Evolutionary conservation across 2,329 filamentous ascomycete genomes (phyloP).

Genomic region (Teratosphaeria epicoccoides): DNA sequence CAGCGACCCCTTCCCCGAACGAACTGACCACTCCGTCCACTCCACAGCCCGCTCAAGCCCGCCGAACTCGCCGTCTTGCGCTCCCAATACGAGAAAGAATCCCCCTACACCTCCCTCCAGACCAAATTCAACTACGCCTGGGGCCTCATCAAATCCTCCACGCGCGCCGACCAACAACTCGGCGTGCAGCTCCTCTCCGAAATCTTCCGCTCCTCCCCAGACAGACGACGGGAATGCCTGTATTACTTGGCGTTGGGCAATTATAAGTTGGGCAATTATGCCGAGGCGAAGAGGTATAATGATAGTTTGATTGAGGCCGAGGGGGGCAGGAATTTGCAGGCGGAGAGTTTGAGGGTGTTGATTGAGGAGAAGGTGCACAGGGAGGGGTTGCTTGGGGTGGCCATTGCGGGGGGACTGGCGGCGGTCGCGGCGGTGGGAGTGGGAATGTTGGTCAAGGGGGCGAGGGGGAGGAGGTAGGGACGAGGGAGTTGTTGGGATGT

Average conservation of each 20-base stretch:
- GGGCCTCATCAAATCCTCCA: constrained; percentile 90
- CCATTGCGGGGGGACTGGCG: constrained; percentile 86
- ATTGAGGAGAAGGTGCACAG: constrained; percentile 95
- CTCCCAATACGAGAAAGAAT: constrained; percentile 93
- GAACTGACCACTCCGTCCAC: constrained; percentile 2
- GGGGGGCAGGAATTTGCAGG: constrained; percentile 75
- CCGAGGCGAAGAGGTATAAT: constrained; percentile 88
- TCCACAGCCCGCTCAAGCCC: constrained; percentile 66
- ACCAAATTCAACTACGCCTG: constrained; percentile 99
- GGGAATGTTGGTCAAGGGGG: constrained; percentile 69
- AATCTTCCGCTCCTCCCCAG: constrained; percentile 87
- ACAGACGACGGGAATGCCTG: constrained; percentile 90
- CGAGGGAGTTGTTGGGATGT: too few relatives aligned
- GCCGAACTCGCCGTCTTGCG: constrained; percentile 88
- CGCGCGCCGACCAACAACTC: constrained; percentile 79
- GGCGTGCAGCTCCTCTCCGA: constrained; percentile 88
- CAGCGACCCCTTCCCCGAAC: not conserved
- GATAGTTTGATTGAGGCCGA: constrained; percentile 85
- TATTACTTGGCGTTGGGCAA: constrained; percentile 97
- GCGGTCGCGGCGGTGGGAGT: constrained; percentile 90
- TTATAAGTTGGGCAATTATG: constrained; percentile 97
- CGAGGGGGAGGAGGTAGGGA: constrained; percentile 28
- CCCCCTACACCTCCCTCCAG: constrained; percentile 90
- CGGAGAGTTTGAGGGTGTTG: constrained; percentile 69
- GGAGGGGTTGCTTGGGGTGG: constrained; percentile 87